phyloP scores from a whole-genome alignment of 2,329 filamentous ascomycete genomes.

The Colletotrichum sp. region DNA sequence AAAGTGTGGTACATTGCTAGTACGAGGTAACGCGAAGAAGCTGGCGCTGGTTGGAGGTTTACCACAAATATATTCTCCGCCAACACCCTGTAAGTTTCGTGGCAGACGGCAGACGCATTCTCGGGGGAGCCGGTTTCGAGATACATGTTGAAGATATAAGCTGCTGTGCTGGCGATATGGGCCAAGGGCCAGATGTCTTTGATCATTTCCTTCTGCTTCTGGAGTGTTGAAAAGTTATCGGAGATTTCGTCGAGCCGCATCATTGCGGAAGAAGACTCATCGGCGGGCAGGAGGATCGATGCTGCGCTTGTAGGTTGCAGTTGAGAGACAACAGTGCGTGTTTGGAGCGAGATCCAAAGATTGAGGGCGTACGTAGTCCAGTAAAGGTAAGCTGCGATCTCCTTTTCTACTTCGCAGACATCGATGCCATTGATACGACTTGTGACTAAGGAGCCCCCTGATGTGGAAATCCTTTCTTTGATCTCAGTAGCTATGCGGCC shows the following conservation, averaged over 20 bases:
- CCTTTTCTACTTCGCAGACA: slow-evolving; percentile 43
- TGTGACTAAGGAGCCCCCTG: slow-evolving; percentile 14
- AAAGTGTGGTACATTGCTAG: background rate
- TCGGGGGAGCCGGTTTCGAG: background rate
- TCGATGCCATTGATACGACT: slow-evolving; percentile 47
- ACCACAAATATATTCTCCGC: background rate
- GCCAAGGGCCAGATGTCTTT: slow-evolving; percentile 40
- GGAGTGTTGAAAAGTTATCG: slow-evolving; percentile 40
- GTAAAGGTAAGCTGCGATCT: slow-evolving; percentile 41
- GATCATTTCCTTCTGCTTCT: slow-evolving; percentile 37
- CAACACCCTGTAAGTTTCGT: background rate
- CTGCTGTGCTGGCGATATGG: slow-evolving; percentile 34
- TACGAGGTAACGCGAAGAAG: background rate
- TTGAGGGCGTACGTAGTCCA: slow-evolving; percentile 43
- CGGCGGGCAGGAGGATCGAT: background rate
- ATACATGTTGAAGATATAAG: background rate
- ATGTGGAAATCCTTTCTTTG: background rate
- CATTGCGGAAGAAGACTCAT: background rate
- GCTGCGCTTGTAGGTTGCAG: background rate
- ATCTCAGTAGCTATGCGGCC: background rate
- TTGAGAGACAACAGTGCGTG: slow-evolving; percentile 20
- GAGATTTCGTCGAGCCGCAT: slow-evolving; percentile 34
- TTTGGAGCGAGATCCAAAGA: slow-evolving; percentile 42
- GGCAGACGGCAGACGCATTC: background rate
- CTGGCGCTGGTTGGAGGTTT: background rate